Evolutionary conservation across 2,329 filamentous ascomycete species (phyloP).

Genomic region (Bertia moriformis): DNA sequence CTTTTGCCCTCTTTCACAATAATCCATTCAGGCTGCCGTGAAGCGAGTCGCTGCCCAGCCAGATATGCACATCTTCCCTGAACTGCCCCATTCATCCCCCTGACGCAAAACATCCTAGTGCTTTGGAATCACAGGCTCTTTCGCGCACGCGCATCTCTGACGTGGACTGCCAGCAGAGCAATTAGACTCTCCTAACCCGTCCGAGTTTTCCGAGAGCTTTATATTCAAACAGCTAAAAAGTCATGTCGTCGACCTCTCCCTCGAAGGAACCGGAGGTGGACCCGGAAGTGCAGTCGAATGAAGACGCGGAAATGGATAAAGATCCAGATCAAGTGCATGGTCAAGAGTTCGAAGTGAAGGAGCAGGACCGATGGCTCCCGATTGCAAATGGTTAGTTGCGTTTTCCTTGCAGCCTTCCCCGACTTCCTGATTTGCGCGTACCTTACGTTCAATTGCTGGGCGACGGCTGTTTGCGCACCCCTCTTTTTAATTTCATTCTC

Average conservation of each 20-base stretch:
- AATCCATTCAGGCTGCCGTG: neutral
- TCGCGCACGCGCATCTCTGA: neutral
- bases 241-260: conserved; percentile 1
- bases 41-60: conserved; percentile 1
- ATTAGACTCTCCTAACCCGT: neutral
- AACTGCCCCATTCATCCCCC: neutral
- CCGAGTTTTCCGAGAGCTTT: neutral
- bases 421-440: conserved; percentile 34
- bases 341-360: conserved; percentile 96
- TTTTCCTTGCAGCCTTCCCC: conserved; percentile 13
- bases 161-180: conserved; percentile 1
- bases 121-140: too few species aligned
- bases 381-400: conserved; percentile 96
- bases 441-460: conserved; percentile 13
- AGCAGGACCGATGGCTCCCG: conserved; percentile 97
- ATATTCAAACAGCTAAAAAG: neutral
- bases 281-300: neutral
- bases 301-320: neutral
- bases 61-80: too few species aligned
- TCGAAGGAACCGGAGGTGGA: neutral
- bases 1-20: neutral
- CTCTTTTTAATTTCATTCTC: too few species aligned
- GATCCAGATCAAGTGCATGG: neutral
- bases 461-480: neutral
- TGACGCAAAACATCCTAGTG: neutral